A percentile compares a stretch with the other conserved stretches of the same genome.
Evolutionary conservation across 148 eudicot genomes (phyloP).

Genomic region (Mesembryanthemum crystallinum): DNA sequence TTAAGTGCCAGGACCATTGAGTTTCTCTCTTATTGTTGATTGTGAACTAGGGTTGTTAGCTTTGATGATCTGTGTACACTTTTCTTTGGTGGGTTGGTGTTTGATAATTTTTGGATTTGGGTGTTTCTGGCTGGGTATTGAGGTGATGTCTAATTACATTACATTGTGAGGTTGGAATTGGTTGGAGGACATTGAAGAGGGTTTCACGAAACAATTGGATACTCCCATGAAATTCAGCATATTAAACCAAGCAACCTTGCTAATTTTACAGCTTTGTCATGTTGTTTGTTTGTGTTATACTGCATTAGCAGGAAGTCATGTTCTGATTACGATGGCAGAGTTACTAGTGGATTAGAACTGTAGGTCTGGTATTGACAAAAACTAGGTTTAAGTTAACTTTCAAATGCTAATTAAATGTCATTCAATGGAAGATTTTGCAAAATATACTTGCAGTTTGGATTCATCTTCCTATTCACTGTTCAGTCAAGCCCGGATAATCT

Average conservation of each 20-base stretch:
- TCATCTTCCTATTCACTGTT: background rate
- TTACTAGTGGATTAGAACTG: background rate
- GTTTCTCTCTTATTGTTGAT: background rate
- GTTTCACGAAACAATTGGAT: background rate
- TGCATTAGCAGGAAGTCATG: background rate
- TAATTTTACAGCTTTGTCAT: background rate
- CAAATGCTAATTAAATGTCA: background rate
- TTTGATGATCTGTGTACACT: background rate
- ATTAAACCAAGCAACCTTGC: background rate
- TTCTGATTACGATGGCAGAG: background rate
- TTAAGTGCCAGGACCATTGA: background rate
- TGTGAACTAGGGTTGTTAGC: background rate
- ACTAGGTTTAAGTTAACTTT: background rate
- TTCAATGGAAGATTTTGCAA: background rate
- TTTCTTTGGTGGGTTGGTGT: too few relatives aligned
- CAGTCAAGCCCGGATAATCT: background rate
- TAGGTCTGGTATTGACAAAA: background rate
- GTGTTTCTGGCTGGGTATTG: too few relatives aligned
- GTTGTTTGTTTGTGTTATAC: background rate
- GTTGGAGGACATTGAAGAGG: background rate
- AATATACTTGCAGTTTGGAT: background rate
- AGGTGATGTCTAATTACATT: background rate
- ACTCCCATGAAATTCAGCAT: background rate
- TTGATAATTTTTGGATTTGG: too few relatives aligned
- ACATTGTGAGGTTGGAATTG: background rate